Base-by-base conservation (phyloP, 805 yeast species). In the Saturnispora mendoncae region DNA sequence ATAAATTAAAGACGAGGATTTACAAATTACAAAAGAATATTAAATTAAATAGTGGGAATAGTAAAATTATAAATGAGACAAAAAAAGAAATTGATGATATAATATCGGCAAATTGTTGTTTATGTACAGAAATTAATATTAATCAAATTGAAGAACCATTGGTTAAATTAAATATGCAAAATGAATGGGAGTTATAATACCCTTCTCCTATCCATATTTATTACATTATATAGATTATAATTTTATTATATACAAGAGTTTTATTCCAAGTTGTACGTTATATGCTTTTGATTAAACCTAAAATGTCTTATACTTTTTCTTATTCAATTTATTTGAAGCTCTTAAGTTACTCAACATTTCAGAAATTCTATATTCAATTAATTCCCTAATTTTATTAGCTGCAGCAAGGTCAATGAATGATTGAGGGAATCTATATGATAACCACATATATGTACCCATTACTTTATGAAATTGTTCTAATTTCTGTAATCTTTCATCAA, bases 361-460 rank as follows among this genome's bases (percentile, higher is more conserved):
- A 45, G 67, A 66, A 33, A 80, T 77, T 39, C 74, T 61, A 45
- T 65, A 67, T 54, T 88, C 95, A 39, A 86, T 76, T 46, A 84
- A 61, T 23, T 73, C 64, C 55, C 83, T 83, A 51, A 85, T 59
- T 42, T 82, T 84, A 19, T 60, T 57, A 0, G 95, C 95, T 36
- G 85, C 72, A 44, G 79, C 84, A 13, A 76, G 67, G 57, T 86
- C 95, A 14, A 82, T 73, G 51, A 87, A 84, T 38, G 76, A 69
- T 24, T 80, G 76, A 1, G 97, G 95, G 66, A 81, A 90, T 53
- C 97, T 67, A 57, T 84, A 88, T 41, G 84, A 71, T 46, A 90
- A 66, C 98, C 98, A 90, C 55, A 85, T 65, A 54, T 76, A 90
- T 6, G 84, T 61, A 50, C 78, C 70, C 14, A 84, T 68, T 34